Evolutionary conservation across 1,284 basidiomycete genomes (phyloP), one percentile per base, ranked within the genome.

Genomic region (Butyriboletus appendiculatus): DNA sequence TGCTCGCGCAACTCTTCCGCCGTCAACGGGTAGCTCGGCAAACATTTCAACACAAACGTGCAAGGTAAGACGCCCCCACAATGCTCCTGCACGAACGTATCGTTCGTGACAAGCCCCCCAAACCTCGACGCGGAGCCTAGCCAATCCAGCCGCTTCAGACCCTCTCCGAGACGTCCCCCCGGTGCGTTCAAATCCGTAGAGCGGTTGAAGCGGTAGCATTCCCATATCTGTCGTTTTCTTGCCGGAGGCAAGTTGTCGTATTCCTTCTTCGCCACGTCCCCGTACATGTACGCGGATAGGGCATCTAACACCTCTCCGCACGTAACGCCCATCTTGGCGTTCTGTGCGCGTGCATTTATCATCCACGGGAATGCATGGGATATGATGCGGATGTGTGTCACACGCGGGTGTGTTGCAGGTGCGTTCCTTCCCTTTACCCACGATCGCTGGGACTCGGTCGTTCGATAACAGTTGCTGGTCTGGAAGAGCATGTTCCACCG

Each of bases 401-500:
- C 60, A 22, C 88, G 85, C 2, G 88, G 88, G 69, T 84, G 85
- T 0, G 88, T 89, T 0, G 86, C 88, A n/a, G 89, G 88, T 11
- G 79, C 77, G n/a, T 79, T 68, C 12, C 88, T 81, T 3, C 88
- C 89, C 34, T 70, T 74, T 9, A 79, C 74, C 88, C 88, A 91
- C 0, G 88, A 88, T n/a, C 81, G 73, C 40, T 80, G 75, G 16
- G 66, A 59, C 54, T 90, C 88, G 28, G 71, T 77, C 3, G 86
- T 86, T 50, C 82, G 81, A 59, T 81, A 81, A 50, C 84, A 84
- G 58, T 80, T 78, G 45, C 75, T 78, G 3, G 86, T 79, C 6
- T 75, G 73, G 69, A 84, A 88, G 47, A 87, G 76, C 84, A 91
- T 86, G 70, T 87, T 86, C 87, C 88, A 91, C 50, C 78, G 81